Conservation (phyloP, 139 green algal genomes). For the Microglena sp. region DNA sequence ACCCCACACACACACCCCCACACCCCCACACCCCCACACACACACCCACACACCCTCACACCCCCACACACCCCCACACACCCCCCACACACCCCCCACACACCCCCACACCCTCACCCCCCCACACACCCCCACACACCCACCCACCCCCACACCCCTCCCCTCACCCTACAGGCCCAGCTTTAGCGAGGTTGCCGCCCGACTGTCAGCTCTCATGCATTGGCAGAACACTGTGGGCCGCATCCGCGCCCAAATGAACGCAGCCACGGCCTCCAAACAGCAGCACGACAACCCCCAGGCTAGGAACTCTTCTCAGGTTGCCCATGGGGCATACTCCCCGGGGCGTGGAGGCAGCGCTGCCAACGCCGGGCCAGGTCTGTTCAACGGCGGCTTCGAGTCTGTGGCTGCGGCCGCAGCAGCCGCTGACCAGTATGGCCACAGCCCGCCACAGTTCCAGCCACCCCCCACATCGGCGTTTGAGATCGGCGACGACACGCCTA, state of each 20-base stretch:
- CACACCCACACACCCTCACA: too few species aligned
- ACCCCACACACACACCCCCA: too few species aligned
- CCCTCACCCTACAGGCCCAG: not conserved
- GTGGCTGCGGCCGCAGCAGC: not conserved
- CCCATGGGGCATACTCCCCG: too few species aligned
- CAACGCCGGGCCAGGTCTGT: not conserved
- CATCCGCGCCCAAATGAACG: constrained; percentile 2
- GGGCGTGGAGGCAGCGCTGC: not conserved
- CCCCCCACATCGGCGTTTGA: not conserved
- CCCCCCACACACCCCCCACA: too few species aligned
- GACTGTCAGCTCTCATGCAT: constrained; percentile 17
- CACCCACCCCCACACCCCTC: too few species aligned
- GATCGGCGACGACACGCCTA: not conserved
- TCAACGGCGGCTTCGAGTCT: not conserved
- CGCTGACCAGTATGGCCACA: not conserved
- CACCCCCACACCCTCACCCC: too few species aligned
- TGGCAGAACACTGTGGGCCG: constrained; percentile 15
- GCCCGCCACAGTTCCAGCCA: not conserved
- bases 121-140: too few species aligned
- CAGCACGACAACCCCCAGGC: not conserved
- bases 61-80: too few species aligned
- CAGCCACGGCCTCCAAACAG: not conserved
- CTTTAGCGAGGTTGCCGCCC: constrained; percentile 13
- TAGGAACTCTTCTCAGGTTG: too few species aligned
- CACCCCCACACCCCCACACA: too few species aligned